phyloP scores from a whole-genome alignment of 805 yeast species.

The Teunomyces pallodes region DNA sequence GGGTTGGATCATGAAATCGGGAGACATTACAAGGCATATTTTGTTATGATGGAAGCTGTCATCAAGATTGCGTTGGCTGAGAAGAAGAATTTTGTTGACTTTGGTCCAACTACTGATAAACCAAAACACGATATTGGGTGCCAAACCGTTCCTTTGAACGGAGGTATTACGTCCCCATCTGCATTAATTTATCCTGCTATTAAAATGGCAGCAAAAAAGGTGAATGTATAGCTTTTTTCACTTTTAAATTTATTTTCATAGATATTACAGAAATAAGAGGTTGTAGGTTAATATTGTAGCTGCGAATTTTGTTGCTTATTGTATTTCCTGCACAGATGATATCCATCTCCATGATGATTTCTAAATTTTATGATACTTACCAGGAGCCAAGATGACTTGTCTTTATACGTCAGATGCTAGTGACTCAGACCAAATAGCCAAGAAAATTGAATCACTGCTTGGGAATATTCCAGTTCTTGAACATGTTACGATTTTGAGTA shows the following conservation, averaged over 20 bases:
- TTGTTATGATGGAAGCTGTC: conserved; percentile 49
- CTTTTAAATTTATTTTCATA: no score
- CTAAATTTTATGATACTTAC: background rate
- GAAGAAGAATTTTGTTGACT: conserved; percentile 39
- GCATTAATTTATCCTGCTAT: conserved; percentile 1
- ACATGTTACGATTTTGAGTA: background rate
- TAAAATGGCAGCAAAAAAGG: conserved; percentile 1
- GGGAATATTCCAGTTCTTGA: background rate
- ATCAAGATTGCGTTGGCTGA: conserved; percentile 38
- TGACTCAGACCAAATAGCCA: background rate
- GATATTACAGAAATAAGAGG: background rate
- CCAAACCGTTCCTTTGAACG: conserved; percentile 33
- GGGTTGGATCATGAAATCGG: conserved; percentile 41
- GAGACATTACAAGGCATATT: conserved; percentile 40
- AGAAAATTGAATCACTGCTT: background rate
- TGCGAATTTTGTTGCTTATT: background rate
- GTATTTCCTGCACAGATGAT: background rate
- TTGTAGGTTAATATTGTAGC: background rate
- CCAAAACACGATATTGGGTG: conserved; percentile 43
- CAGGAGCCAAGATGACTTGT: background rate
- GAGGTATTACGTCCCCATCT: conserved; percentile 11
- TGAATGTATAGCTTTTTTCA: background rate
- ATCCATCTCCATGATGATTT: background rate
- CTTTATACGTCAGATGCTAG: background rate
- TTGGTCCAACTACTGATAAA: conserved; percentile 46